These are phyloP conservation scores for Pleodorina starrii DNA, from an alignment of 139 green algal genomes.

Conservation along the genomic window DNA sequence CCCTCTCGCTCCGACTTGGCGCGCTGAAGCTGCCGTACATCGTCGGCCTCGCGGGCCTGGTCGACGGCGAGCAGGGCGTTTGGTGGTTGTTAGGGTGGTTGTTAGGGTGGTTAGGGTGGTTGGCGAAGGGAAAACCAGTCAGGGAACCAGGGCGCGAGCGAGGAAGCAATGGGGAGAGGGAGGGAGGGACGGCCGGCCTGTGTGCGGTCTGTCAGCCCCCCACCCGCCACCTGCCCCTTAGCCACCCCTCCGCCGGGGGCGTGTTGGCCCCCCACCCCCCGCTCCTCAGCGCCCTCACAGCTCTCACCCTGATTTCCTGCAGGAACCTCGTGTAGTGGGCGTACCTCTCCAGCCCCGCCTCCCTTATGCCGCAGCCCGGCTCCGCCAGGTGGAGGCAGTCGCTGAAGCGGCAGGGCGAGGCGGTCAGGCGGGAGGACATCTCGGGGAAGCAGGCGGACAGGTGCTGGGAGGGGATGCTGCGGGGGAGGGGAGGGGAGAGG, in stretches of 20 bases:
- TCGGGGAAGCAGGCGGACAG: slow-evolving; percentile 79
- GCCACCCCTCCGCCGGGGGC: no score
- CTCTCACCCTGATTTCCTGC: slow-evolving; percentile 71
- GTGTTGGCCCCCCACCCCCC: no score
- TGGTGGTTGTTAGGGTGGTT: no score
- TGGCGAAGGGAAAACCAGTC: no score
- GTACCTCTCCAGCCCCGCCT: slow-evolving; percentile 76
- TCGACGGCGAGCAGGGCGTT: no score
- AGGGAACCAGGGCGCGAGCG: no score
- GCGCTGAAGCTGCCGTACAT: slow-evolving; percentile 65
- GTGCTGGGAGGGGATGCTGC: slow-evolving; percentile 31
- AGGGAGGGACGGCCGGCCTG: no score
- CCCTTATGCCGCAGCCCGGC: slow-evolving; percentile 86
- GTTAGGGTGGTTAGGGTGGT: no score
- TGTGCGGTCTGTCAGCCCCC: no score
- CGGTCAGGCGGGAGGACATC: slow-evolving; percentile 51
- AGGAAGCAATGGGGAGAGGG: no score
- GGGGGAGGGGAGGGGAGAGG: background rate
- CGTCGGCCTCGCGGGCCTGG: slow-evolving; percentile 67
- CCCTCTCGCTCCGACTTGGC: slow-evolving; percentile 79
- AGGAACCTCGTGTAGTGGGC: slow-evolving; percentile 83
- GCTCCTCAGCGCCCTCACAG: no score
- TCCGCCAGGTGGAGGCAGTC: slow-evolving; percentile 93
- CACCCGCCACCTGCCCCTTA: no score
- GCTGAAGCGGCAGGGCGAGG: slow-evolving; percentile 79